Percentiles rank a stretch among this genome's conserved stretches.
phyloP scores from a whole-genome alignment of 2,329 filamentous ascomycete genomes.

The Aspergillus puulaauensis region DNA sequence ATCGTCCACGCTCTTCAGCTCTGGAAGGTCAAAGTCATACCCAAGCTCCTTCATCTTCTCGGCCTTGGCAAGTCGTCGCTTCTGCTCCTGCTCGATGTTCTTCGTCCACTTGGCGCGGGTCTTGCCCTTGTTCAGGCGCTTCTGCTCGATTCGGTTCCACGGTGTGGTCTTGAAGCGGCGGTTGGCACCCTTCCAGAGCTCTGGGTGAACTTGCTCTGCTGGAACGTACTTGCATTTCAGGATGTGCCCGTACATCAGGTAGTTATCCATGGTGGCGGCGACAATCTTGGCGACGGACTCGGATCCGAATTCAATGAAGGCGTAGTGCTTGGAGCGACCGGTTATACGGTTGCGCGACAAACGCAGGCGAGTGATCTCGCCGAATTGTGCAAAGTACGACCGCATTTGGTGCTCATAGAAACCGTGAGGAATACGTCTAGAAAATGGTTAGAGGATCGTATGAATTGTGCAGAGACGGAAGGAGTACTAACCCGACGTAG shows the following conservation, averaged over 20 bases:
- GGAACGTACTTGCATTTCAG: conserved; percentile 82
- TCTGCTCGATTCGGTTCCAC: conserved; percentile 80
- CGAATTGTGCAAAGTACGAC: conserved; percentile 92
- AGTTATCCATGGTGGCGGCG: conserved; percentile 95
- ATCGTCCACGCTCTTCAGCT: conserved; percentile 63
- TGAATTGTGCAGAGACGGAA: neutral
- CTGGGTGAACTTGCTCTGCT: conserved; percentile 72
- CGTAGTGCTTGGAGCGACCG: conserved; percentile 88
- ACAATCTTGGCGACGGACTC: conserved; percentile 85
- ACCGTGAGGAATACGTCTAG: conserved; percentile 78
- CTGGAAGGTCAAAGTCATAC: conserved; percentile 77
- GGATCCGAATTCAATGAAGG: conserved; percentile 83
- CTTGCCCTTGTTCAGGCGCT: conserved; percentile 69
- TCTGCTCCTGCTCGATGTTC: conserved; percentile 71
- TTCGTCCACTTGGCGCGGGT: conserved; percentile 76
- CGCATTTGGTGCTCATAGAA: conserved; percentile 98
- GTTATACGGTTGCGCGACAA: conserved; percentile 91
- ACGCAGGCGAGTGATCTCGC: conserved; percentile 72
- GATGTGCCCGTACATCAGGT: conserved; percentile 91
- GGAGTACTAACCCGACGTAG: conserved; percentile 67
- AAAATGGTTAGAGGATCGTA: conserved; percentile 9
- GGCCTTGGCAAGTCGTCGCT: conserved; percentile 66
- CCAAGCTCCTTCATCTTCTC: conserved; percentile 76
- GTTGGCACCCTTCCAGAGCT: conserved; percentile 88
- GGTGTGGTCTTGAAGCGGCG: conserved; percentile 85